Percentiles rank a stretch among this genome's conserved stretches.
Evolutionary conservation across 164 flowering plant species (phyloP).

Genomic region (Nymphaea colorata): DNA sequence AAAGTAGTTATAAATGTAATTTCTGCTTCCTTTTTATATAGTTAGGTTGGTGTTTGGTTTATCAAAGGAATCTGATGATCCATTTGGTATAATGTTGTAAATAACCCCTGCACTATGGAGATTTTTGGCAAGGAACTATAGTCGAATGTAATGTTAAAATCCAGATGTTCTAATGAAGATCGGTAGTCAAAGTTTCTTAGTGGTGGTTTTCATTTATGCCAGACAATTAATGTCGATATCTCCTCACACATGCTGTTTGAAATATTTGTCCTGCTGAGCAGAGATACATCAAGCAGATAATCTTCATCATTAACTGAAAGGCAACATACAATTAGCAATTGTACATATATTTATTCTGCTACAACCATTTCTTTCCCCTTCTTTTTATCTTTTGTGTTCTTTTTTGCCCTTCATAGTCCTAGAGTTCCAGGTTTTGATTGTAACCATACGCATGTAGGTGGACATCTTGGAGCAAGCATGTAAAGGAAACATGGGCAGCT

Average conservation of each 20-base stretch:
- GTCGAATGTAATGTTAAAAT: constrained; percentile 62
- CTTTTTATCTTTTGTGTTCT: background rate
- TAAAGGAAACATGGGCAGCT: constrained; percentile 31
- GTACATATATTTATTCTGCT: background rate
- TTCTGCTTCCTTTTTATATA: constrained; percentile 21
- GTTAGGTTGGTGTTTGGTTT: constrained; percentile 98
- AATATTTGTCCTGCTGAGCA: constrained; percentile 61
- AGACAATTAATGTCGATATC: constrained; percentile 81
- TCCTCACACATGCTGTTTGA: constrained; percentile 84
- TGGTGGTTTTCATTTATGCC: constrained; percentile 19
- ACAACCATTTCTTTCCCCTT: background rate
- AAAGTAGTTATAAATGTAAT: too few species aligned
- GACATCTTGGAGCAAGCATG: constrained; percentile 46
- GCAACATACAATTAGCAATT: background rate
- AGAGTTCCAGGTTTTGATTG: constrained; percentile 8
- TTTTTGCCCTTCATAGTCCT: too few species aligned
- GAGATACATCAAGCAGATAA: constrained; percentile 70
- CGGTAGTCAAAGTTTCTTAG: background rate
- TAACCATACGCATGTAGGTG: constrained; percentile 40
- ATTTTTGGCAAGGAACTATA: constrained; percentile 76
- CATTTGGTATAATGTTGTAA: constrained; percentile 66
- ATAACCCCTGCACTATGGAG: constrained; percentile 84
- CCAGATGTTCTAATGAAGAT: background rate
- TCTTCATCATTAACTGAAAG: background rate
- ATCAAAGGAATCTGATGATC: constrained; percentile 70